phyloP scores from a whole-genome alignment of 768 basidiomycete species.

The Hemileccinum rubropunctum region DNA sequence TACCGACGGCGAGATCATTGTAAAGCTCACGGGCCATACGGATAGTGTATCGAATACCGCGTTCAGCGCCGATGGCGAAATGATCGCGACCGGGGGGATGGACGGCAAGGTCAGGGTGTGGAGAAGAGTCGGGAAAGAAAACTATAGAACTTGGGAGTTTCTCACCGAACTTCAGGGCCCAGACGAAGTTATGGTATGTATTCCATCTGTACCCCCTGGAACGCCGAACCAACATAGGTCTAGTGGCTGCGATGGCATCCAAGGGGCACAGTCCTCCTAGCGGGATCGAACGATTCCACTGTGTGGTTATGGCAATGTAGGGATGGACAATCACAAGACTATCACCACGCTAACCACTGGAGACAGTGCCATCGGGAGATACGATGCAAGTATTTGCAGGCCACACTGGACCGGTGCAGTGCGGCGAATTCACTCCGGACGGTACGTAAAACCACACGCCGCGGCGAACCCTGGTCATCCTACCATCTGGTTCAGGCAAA shows the following conservation, averaged over 20 bases:
- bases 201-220: neutral
- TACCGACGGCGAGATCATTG: constrained; percentile 74
- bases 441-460: constrained; percentile 40
- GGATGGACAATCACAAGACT: constrained; percentile 22
- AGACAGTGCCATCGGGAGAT: constrained; percentile 85
- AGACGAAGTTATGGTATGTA: constrained; percentile 88
- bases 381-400: constrained; percentile 97
- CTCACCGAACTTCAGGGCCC: constrained; percentile 90
- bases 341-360: neutral
- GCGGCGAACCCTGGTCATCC: neutral
- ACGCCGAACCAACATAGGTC: constrained; percentile 3
- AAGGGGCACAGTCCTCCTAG: constrained; percentile 82
- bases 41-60: constrained; percentile 82
- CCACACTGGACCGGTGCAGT: constrained; percentile 79
- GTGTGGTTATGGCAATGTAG: constrained; percentile 97
- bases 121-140: constrained; percentile 75
- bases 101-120: constrained; percentile 93
- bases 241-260: constrained; percentile 98
- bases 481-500: constrained; percentile 54
- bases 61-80: constrained; percentile 88
- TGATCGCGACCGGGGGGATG: constrained; percentile 97
- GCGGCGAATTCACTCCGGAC: constrained; percentile 90
- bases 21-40: constrained; percentile 86
- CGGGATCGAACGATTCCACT: constrained; percentile 89
- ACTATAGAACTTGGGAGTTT: constrained; percentile 89